Conservation (phyloP, 1,139 yeast genomes). For the Suhomyces choctaworum region DNA sequence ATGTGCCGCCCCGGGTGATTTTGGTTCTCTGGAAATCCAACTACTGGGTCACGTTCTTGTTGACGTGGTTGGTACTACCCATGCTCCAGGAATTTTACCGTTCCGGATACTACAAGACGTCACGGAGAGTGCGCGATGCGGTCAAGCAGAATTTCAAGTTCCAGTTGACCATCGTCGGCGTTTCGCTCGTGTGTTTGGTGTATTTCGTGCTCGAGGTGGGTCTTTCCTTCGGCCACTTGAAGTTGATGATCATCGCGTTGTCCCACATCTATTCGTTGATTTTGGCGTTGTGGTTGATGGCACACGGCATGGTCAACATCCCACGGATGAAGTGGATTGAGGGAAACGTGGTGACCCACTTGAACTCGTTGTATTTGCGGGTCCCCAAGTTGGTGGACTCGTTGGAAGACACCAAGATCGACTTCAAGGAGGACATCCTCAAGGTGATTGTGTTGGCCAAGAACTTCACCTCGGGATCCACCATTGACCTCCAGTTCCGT, state of each 20-base stretch:
- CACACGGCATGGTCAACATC: conserved; percentile 71
- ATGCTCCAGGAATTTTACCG: conserved; percentile 69
- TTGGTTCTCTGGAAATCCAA: conserved; percentile 66
- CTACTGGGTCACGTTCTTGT: conserved; percentile 75
- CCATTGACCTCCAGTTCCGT: conserved; percentile 34
- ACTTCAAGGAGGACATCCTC: conserved; percentile 63
- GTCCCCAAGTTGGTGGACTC: conserved; percentile 62
- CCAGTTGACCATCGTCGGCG: conserved; percentile 56
- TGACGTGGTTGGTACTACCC: conserved; percentile 77
- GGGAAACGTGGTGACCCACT: conserved; percentile 41
- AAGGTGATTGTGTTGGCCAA: conserved; percentile 53
- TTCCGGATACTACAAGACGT: conserved; percentile 61
- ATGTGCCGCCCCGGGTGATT: conserved; percentile 45
- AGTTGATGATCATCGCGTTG: conserved; percentile 69
- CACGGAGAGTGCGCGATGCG: conserved; percentile 55
- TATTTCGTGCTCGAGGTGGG: conserved; percentile 67
- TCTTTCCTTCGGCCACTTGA: conserved; percentile 55
- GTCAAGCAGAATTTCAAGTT: conserved; percentile 56
- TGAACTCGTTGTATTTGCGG: conserved; percentile 49
- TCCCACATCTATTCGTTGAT: conserved; percentile 79
- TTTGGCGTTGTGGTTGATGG: conserved; percentile 80
- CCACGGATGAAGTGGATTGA: conserved; percentile 61
- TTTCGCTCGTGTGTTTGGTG: conserved; percentile 54
- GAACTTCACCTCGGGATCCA: conserved; percentile 35
- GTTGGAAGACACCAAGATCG: conserved; percentile 63